phyloP scores from a whole-genome alignment of 1,139 yeast genomes.

The Kodamaea plutei region DNA sequence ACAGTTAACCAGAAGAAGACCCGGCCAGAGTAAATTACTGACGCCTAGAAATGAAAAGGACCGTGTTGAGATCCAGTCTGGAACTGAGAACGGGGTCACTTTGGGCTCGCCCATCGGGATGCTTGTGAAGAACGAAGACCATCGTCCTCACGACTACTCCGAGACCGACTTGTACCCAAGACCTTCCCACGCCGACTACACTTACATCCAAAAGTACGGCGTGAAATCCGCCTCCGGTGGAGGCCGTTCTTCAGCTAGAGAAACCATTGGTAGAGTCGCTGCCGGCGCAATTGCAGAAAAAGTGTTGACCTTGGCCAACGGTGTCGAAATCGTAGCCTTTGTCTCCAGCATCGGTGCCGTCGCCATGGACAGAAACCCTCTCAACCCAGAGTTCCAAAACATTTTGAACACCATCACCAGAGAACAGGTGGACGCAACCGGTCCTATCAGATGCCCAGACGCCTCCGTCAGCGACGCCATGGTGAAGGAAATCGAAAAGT shows the following conservation, averaged over 20 bases:
- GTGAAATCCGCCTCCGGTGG: conserved; percentile 94
- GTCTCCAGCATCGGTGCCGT: conserved; percentile 85
- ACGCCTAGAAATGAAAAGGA: conserved; percentile 97
- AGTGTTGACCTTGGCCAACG: conserved; percentile 67
- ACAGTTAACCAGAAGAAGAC: conserved; percentile 93
- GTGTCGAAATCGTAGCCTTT: conserved; percentile 93
- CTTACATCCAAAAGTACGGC: conserved; percentile 87
- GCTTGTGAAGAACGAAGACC: conserved; percentile 91
- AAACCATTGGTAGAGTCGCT: conserved; percentile 97
- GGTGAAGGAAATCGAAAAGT: conserved; percentile 83
- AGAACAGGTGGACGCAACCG: conserved; percentile 80
- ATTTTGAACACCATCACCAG: conserved; percentile 74
- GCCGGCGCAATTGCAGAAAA: conserved; percentile 99
- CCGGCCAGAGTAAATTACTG: conserved; percentile 88
- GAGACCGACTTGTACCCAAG: conserved; percentile 95
- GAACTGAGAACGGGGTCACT: conserved; percentile 87
- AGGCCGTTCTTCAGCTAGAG: conserved; percentile 95
- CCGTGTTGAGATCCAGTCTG: conserved; percentile 86
- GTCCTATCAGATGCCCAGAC: conserved; percentile 94
- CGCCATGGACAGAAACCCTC: conserved; percentile 70
- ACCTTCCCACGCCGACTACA: conserved; percentile 97
- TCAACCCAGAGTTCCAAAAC: conserved; percentile 58
- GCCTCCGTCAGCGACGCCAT: conserved; percentile 64
- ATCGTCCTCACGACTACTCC: conserved; percentile 91
- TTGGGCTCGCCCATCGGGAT: conserved; percentile 95